Base-by-base conservation (phyloP, 371 early-diverging fungal genomes). In the Batrachochytrium dendrobatidis region DNA sequence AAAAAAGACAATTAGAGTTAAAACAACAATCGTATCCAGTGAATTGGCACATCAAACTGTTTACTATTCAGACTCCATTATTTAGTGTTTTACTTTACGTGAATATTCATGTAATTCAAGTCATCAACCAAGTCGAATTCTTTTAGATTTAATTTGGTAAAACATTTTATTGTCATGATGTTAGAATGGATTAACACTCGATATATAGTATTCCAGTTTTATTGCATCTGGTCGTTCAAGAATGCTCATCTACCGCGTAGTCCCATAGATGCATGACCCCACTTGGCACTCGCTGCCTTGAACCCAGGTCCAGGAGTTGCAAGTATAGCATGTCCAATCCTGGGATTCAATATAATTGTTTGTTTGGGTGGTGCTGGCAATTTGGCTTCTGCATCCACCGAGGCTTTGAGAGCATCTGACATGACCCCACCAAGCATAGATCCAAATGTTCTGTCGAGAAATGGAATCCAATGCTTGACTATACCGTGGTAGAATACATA, bases 391-490 rank as follows among this genome's bases (percentile, higher is more conserved):
- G 51, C 51, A 12, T 51, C 51, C 3, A 32, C 30, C 3, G 51
- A 28, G 12, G 51, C 3, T 32, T 51, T 51, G 51, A 51, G 10
- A 22, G 24, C 5, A 3, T 4, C 25, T 7, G 24, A 29, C 51
- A 51, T 4, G 4, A 51, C 51, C n/a, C 51, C 51, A 22, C 51
- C 51, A 24, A 51, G 30, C 51, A 51, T 51, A 3, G 3, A 7
- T 4, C 51, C 51, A 51, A 51, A 51, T n/a, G 51, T 51, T n/a
- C 25, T 24, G 30, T 51, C 51, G 7, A 51, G 30, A 51, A 28
- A 51, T 22, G 51, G 51, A 3, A 51, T 51, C 51, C 8, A 8
- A 32, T 51, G 51, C 25, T 51, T 51, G 51, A 51, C 22, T 3
- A 51, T 3, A n/a, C 24, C 25, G 30, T 51, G 51, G 30, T 7